Conservation (phyloP, 2,329 filamentous ascomycete genomes). For the Aspergillus quadricinctus region DNA sequence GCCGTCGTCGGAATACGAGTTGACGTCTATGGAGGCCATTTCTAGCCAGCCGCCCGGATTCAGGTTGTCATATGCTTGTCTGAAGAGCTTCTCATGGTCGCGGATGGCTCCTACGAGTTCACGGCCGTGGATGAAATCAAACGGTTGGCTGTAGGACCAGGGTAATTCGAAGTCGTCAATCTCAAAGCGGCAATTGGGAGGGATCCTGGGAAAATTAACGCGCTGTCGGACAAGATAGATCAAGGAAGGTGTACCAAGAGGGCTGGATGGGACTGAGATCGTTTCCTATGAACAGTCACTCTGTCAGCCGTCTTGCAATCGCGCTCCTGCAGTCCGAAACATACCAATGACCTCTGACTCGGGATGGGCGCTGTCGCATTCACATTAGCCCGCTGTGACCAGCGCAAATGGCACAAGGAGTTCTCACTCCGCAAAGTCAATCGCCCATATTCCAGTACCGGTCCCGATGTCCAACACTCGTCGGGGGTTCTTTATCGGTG, state of each 20-base stretch:
- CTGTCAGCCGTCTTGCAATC: neutral
- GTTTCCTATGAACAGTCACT: conserved; percentile 17
- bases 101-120: conserved; percentile 28
- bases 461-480: conserved; percentile 34
- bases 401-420: neutral
- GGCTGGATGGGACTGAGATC: conserved; percentile 31
- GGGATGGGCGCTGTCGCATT: conserved; percentile 20
- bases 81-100: conserved; percentile 24
- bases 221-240: neutral
- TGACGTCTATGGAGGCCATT: conserved; percentile 72
- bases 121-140: conserved; percentile 31
- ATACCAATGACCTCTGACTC: conserved; percentile 29
- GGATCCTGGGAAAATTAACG: conserved; percentile 20
- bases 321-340: neutral
- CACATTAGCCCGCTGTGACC: neutral
- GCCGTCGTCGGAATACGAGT: conserved; percentile 68
- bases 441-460: conserved; percentile 36
- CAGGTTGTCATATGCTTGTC: conserved; percentile 20
- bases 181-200: conserved; percentile 32
- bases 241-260: conserved; percentile 17
- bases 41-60: conserved; percentile 27
- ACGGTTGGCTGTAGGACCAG: conserved; percentile 26
- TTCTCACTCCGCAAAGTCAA: conserved; percentile 34
- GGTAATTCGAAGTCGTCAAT: conserved; percentile 29
- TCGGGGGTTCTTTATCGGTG: conserved; percentile 22